phyloP scores from a whole-genome alignment of 441 rosid species.

The Brassica balearica region DNA sequence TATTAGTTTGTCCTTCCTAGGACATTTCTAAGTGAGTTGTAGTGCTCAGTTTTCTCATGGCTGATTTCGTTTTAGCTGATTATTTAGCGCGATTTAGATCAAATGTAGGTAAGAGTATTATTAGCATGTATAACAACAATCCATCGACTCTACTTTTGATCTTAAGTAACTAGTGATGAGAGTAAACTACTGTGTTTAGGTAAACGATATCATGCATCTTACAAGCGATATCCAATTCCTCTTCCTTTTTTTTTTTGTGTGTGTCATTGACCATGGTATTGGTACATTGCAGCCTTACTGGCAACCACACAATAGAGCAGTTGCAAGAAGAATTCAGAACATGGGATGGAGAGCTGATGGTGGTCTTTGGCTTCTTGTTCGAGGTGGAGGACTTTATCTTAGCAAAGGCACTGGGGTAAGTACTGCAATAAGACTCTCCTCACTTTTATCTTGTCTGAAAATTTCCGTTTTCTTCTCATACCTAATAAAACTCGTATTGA shows the following conservation, averaged over 20 bases:
- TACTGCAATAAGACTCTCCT: constrained; percentile 32
- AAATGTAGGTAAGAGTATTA: neutral
- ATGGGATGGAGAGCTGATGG: constrained; percentile 99
- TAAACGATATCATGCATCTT: neutral
- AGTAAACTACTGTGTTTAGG: constrained; percentile 4
- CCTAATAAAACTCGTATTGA: neutral
- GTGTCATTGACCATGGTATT: constrained; percentile 20
- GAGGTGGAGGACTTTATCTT: constrained; percentile 96
- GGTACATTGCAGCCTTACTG: constrained; percentile 70
- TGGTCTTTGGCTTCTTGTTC: constrained; percentile 98
- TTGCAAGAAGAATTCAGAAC: constrained; percentile 94
- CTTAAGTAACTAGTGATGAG: neutral
- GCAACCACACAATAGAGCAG: constrained; percentile 97
- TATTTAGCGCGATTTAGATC: neutral
- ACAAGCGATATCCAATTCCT: neutral
- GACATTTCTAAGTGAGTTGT: constrained; percentile 4
- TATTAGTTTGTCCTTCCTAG: constrained; percentile 9
- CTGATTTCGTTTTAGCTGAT: constrained; percentile 3
- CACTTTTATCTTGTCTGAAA: neutral
- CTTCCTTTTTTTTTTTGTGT: neutral
- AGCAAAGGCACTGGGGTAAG: constrained; percentile 96
- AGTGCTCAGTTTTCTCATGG: constrained; percentile 15
- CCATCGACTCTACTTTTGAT: neutral
- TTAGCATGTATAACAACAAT: neutral
- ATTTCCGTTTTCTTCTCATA: neutral